These are phyloP conservation scores for Globisporangium echinulatum DNA, from an alignment of 352 stramenopile genomes.

Conservation along the genomic window DNA sequence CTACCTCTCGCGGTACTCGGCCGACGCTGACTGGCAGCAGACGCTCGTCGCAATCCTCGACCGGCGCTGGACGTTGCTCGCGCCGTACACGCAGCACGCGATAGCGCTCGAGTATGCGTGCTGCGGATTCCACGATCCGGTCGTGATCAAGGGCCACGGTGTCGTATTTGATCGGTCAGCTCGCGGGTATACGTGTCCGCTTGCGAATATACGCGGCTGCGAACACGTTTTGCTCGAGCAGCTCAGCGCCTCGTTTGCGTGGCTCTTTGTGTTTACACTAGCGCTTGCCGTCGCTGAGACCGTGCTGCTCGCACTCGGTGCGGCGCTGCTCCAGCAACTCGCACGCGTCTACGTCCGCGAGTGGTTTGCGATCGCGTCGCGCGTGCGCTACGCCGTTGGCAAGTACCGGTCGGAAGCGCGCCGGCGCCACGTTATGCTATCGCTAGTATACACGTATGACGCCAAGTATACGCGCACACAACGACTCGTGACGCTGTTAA, in stretches of 20 bases:
- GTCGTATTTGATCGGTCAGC: conserved; percentile 42
- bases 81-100: conserved; percentile 19
- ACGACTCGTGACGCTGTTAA: conserved; percentile 44
- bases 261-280: conserved; percentile 40
- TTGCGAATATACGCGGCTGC: conserved; percentile 31
- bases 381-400: conserved; percentile 42
- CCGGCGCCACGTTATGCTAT: conserved; percentile 39
- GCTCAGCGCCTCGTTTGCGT: conserved; percentile 31
- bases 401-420: conserved; percentile 46
- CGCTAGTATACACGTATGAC: conserved; percentile 42
- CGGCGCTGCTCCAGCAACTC: conserved; percentile 23
- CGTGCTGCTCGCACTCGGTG: conserved; percentile 14
- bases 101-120: conserved; percentile 40
- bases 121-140: conserved; percentile 48
- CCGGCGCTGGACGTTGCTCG: conserved; percentile 30
- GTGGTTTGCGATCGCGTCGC: conserved; percentile 44
- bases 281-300: conserved; percentile 29
- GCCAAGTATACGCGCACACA: conserved; percentile 52
- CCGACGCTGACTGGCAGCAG: conserved; percentile 19
- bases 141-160: conserved; percentile 20
- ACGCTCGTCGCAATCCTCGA: conserved; percentile 31
- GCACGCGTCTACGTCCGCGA: conserved; percentile 24
- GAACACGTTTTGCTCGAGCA: conserved; percentile 21
- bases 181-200: conserved; percentile 30
- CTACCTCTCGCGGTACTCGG: conserved; percentile 31